phyloP scores from a whole-genome alignment of 2,329 filamentous ascomycete species.

The Xylariaceae sp. region DNA sequence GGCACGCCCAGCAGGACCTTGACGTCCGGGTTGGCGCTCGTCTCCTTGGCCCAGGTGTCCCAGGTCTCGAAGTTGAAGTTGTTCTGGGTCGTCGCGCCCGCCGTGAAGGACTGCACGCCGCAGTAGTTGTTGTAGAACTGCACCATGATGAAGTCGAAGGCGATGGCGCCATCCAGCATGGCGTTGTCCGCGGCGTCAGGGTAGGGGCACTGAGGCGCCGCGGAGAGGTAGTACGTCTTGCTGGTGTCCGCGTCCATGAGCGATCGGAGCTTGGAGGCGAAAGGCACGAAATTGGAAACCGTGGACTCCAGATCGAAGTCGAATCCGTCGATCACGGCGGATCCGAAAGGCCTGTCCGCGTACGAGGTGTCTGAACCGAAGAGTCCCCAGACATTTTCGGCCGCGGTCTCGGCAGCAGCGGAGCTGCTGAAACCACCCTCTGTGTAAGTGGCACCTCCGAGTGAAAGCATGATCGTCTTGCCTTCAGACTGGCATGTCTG shows the following conservation, averaged over 20 bases:
- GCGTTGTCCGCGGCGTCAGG: constrained; percentile 57
- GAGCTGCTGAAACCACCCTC: constrained; percentile 61
- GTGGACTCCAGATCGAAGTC: constrained; percentile 70
- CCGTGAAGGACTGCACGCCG: constrained; percentile 48
- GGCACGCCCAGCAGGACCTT: constrained; percentile 61
- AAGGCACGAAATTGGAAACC: constrained; percentile 55
- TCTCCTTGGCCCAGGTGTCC: constrained; percentile 60
- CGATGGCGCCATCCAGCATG: constrained; percentile 50
- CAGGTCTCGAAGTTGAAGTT: constrained; percentile 61
- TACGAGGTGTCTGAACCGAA: constrained; percentile 56
- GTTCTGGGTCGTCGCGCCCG: constrained; percentile 38
- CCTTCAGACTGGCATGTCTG: constrained; percentile 58
- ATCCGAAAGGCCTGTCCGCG: constrained; percentile 61
- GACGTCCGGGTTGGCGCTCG: constrained; percentile 53
- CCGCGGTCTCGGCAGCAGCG: constrained; percentile 48
- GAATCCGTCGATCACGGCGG: constrained; percentile 65
- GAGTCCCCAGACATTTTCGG: constrained; percentile 63
- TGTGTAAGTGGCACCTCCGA: constrained; percentile 67
- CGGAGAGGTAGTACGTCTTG: constrained; percentile 56
- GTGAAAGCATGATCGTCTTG: constrained; percentile 69
- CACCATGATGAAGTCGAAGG: constrained; percentile 57
- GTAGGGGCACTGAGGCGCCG: constrained; percentile 65
- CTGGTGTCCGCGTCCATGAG: constrained; percentile 48
- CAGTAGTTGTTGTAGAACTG: constrained; percentile 71
- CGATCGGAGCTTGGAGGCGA: constrained; percentile 53